A percentile compares a stretch with the other conserved stretches of the same genome.
Conservation (phyloP, 768 basidiomycete genomes). For the Termitomyces sp. region DNA sequence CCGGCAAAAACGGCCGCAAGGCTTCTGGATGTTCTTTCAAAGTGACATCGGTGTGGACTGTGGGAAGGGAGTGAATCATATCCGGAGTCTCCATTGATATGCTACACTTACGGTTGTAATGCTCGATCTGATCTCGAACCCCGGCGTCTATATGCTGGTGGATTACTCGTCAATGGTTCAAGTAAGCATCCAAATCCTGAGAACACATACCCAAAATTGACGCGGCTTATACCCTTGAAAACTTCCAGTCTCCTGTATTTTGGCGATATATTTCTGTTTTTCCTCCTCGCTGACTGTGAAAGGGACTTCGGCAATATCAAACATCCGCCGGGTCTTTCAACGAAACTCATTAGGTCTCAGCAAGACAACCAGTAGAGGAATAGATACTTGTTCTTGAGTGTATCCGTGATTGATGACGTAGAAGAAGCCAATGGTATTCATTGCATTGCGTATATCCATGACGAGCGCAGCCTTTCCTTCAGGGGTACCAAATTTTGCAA, state of each 20-base stretch:
- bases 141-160: slow-evolving; percentile 59
- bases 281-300: slow-evolving; percentile 39
- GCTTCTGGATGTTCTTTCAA: slow-evolving; percentile 34
- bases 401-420: no score
- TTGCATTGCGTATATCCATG: no score
- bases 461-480: no score
- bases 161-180: background rate
- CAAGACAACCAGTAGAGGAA: no score
- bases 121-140: slow-evolving; percentile 63
- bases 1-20: slow-evolving; percentile 34
- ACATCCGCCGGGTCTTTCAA: slow-evolving; percentile 38
- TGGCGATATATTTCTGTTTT: slow-evolving; percentile 33
- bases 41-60: slow-evolving; percentile 34
- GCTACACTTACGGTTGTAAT: slow-evolving; percentile 52
- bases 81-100: background rate
- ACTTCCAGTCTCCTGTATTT: slow-evolving; percentile 35
- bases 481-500: no score
- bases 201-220: slow-evolving; percentile 15
- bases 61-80: background rate
- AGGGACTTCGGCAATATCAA: slow-evolving; percentile 41
- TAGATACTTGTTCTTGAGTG: no score
- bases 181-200: background rate
- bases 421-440: no score
- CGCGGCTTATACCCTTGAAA: slow-evolving; percentile 36
- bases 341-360: background rate